These are phyloP conservation scores for Closterium sp. DNA, from an alignment of 139 green algal species.

Conservation along the genomic window DNA sequence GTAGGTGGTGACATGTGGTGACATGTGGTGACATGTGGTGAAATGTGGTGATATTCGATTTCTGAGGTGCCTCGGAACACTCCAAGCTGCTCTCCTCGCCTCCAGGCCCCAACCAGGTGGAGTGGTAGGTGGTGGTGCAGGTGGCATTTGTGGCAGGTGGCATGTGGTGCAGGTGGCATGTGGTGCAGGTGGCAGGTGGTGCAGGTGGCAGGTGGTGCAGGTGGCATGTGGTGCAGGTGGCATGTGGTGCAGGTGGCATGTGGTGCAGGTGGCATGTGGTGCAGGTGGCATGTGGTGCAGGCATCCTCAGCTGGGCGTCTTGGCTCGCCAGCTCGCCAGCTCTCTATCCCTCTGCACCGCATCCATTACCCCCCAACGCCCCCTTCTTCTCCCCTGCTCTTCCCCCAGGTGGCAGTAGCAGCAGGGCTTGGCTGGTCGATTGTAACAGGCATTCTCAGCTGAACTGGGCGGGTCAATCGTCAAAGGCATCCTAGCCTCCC, in stretches of 20 bases:
- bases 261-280: too few species aligned
- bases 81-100: constrained; percentile 59
- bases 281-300: too few species aligned
- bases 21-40: too few species aligned
- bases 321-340: neutral
- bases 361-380: constrained; percentile 61
- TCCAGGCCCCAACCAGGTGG: constrained; percentile 46
- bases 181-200: too few species aligned
- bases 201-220: too few species aligned
- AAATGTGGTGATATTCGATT: too few species aligned
- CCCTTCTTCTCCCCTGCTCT: constrained; percentile 22
- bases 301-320: constrained; percentile 66
- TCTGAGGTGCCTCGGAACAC: too few species aligned
- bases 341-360: constrained; percentile 78
- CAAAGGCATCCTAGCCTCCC: constrained; percentile 93
- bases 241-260: too few species aligned
- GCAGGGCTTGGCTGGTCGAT: constrained; percentile 90
- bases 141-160: too few species aligned
- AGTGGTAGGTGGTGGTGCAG: neutral
- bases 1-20: neutral
- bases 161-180: too few species aligned
- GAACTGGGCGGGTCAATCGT: constrained; percentile 89
- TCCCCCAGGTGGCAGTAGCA: constrained; percentile 10
- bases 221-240: too few species aligned
- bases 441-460: constrained; percentile 88